Conservation (phyloP, 768 basidiomycete species). For the Hortiboletus flavorubellus region DNA sequence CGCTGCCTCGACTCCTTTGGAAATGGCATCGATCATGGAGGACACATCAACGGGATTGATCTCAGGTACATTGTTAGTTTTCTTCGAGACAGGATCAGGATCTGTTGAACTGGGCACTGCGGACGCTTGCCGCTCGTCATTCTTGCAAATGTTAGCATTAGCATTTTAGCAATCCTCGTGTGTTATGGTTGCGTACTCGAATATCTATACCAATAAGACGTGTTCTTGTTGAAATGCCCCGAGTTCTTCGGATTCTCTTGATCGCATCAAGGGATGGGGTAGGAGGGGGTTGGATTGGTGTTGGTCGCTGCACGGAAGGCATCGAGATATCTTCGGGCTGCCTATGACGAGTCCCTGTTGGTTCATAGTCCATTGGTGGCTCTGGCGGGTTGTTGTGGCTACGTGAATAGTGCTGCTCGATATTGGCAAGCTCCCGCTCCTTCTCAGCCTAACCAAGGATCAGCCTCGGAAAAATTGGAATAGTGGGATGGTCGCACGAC, state of each 20-base stretch:
- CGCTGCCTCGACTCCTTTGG: neutral
- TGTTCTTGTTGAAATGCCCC: neutral
- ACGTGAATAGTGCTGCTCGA: slow-evolving; percentile 1
- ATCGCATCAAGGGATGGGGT: neutral
- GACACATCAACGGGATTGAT: neutral
- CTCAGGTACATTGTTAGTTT: neutral
- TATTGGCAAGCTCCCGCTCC: slow-evolving; percentile 6
- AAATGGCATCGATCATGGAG: neutral
- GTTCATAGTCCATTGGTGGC: neutral
- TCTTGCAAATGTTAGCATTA: neutral
- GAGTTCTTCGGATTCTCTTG: neutral
- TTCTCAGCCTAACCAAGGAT: neutral
- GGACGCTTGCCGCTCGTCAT: neutral
- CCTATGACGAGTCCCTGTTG: too few species aligned
- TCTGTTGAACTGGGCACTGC: neutral
- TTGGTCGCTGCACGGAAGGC: too few species aligned
- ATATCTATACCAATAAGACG: neutral
- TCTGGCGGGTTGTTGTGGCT: neutral
- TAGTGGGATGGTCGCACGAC: too few species aligned
- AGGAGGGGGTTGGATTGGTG: neutral
- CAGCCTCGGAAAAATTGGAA: neutral
- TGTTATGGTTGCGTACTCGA: neutral
- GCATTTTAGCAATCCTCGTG: neutral
- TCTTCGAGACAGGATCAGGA: neutral
- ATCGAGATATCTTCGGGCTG: too few species aligned